A percentile compares a stretch with the other conserved stretches of the same genome.
Conservation (phyloP, 768 basidiomycete species). For the Suillus placidus region DNA sequence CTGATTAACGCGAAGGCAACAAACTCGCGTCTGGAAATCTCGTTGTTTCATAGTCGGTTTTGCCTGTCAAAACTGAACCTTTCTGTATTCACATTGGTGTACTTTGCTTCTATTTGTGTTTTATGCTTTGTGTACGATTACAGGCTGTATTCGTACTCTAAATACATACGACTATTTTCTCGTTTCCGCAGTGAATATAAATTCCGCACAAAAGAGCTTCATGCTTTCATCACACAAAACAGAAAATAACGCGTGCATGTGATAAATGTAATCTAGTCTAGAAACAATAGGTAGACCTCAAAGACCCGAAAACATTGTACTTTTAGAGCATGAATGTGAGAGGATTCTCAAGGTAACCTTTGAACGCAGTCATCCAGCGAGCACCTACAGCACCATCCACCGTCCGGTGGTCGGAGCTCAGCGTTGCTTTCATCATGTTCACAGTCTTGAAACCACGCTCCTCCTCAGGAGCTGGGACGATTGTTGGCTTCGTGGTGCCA, state of each 20-base stretch:
- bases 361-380: conserved; percentile 90
- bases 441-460: conserved; percentile 94
- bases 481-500: conserved; percentile 81
- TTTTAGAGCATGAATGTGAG: conserved; percentile 92
- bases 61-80: too few relatives aligned
- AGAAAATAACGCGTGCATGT: neutral
- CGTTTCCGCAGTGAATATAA: too few relatives aligned
- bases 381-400: conserved; percentile 97
- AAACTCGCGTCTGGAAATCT: too few relatives aligned
- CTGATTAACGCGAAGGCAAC: too few relatives aligned
- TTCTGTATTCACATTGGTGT: too few relatives aligned
- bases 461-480: conserved; percentile 85
- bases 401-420: conserved; percentile 93
- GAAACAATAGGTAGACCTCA: neutral
- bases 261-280: conserved; percentile 7
- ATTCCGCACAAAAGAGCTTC: neutral
- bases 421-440: conserved; percentile 92
- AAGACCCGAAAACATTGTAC: neutral
- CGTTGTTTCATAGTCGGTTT: too few relatives aligned
- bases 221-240: neutral
- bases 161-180: too few relatives aligned
- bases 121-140: too few relatives aligned
- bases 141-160: too few relatives aligned
- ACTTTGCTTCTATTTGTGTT: too few relatives aligned
- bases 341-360: conserved; percentile 95